phyloP scores from a whole-genome alignment of 495 filamentous ascomycete species.

The Elasticomyces elasticus region DNA sequence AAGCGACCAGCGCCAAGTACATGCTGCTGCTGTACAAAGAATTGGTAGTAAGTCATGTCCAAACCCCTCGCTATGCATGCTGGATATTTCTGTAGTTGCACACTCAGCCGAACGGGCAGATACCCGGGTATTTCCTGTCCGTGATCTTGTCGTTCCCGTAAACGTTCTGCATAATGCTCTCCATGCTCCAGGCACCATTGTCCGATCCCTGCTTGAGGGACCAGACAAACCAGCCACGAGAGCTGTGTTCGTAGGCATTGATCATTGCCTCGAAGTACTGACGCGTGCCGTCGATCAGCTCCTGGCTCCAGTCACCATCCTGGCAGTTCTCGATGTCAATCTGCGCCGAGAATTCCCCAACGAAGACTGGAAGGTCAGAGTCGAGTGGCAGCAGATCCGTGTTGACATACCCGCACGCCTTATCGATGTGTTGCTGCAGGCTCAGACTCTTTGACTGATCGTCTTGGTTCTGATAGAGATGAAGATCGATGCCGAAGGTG shows the following conservation, averaged over 20 bases:
- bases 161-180: not conserved
- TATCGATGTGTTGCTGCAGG: slow-evolving; percentile 31
- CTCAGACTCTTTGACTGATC: slow-evolving; percentile 27
- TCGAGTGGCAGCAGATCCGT: slow-evolving; percentile 21
- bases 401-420: slow-evolving; percentile 29
- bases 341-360: slow-evolving; percentile 34
- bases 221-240: not conserved
- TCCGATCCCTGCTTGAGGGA: not conserved
- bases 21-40: not conserved
- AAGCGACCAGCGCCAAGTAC: not conserved
- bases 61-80: not conserved
- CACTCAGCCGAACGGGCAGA: not conserved
- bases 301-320: not conserved
- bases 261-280: slow-evolving; percentile 3
- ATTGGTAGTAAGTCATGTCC: not conserved
- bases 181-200: not conserved
- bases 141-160: not conserved
- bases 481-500: slow-evolving; percentile 31
- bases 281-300: not conserved
- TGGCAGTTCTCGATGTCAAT: slow-evolving; percentile 14
- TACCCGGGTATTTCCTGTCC: not conserved
- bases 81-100: not conserved
- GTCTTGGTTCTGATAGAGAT: slow-evolving; percentile 33
- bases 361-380: slow-evolving; percentile 29
- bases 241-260: not conserved